phyloP scores from a whole-genome alignment of 768 basidiomycete genomes.

The Lentinula aciculospora region DNA sequence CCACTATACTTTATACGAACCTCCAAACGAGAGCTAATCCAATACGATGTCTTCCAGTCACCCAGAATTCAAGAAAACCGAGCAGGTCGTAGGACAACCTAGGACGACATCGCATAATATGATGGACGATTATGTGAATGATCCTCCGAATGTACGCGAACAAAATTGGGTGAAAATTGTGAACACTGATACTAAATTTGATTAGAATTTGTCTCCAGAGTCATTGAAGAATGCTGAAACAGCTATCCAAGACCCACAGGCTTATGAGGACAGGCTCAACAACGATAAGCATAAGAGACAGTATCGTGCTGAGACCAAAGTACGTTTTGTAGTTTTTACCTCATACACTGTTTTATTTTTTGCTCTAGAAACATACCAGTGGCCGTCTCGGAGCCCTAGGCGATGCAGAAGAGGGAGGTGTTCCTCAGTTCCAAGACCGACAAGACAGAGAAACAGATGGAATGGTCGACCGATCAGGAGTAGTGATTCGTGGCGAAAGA shows the following conservation, averaged over 20 bases:
- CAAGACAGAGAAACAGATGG: neutral
- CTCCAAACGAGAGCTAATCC: neutral
- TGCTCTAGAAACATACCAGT: neutral
- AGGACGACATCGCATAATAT: neutral
- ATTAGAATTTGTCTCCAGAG: neutral
- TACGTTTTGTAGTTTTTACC: neutral
- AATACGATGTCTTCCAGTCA: neutral
- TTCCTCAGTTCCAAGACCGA: neutral
- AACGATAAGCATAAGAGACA: slow-evolving; percentile 1
- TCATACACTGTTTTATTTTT: neutral
- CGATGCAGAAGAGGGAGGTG: neutral
- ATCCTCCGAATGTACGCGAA: neutral
- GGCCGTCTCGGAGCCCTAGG: neutral
- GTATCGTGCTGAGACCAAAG: neutral
- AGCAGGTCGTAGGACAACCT: neutral
- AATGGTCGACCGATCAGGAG: neutral
- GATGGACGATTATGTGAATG: neutral
- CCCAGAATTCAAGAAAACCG: neutral
- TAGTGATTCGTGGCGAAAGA: neutral
- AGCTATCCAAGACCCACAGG: neutral
- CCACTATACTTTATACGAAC: too few relatives aligned
- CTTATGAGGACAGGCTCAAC: neutral
- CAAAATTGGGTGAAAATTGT: neutral
- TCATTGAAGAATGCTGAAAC: neutral
- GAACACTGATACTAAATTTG: neutral